phyloP scores from a whole-genome alignment of 225 moss, liverwort and hornwort species.

The Sphagnum tenellum region DNA sequence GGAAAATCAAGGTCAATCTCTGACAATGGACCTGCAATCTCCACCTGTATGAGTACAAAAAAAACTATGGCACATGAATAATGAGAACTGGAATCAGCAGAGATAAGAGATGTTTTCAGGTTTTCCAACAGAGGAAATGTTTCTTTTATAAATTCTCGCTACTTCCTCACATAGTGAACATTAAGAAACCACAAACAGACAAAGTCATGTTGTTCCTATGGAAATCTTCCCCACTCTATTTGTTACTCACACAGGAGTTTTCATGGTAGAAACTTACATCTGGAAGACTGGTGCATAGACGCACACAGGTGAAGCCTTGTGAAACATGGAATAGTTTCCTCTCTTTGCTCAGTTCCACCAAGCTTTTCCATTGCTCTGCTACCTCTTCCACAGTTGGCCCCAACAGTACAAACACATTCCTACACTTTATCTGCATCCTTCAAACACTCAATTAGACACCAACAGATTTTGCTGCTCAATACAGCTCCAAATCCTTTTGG shows the following conservation, averaged over 20 bases:
- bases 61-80: background rate
- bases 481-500: background rate
- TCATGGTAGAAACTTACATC: slow-evolving; percentile 6
- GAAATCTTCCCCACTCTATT: background rate
- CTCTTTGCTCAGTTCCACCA: slow-evolving; percentile 14
- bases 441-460: background rate
- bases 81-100: background rate
- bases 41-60: slow-evolving; percentile 7
- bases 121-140: background rate
- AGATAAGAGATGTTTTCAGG: background rate
- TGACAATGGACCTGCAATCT: slow-evolving; percentile 21
- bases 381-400: slow-evolving; percentile 16
- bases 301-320: slow-evolving; percentile 16
- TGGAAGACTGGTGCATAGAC: slow-evolving; percentile 14
- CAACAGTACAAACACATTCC: slow-evolving; percentile 20
- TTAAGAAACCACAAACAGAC: background rate
- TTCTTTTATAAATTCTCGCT: background rate
- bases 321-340: slow-evolving; percentile 14
- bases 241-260: too few species aligned
- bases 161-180: too few species aligned
- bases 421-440: slow-evolving; percentile 21
- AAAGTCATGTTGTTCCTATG: background rate
- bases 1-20: slow-evolving; percentile 18
- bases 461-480: background rate
- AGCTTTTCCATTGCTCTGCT: slow-evolving; percentile 19